phyloP scores from a whole-genome alignment of 2,329 filamentous ascomycete species.

The Colletotrichum nymphaeae region DNA sequence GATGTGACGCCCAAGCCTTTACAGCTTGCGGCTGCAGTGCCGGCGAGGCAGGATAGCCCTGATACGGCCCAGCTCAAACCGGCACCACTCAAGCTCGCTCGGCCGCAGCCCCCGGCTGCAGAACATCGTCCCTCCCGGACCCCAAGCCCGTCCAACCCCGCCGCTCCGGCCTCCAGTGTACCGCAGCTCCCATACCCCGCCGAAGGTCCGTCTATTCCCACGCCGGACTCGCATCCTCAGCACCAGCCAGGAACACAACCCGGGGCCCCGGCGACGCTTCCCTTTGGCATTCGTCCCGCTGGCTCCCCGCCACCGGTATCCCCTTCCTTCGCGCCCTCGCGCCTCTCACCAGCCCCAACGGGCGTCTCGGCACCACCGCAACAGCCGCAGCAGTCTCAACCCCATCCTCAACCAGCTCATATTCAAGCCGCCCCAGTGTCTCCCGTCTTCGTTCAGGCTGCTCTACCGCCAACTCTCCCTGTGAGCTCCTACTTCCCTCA shows the following conservation, averaged over 20 bases:
- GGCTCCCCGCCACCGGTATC: conserved; percentile 1
- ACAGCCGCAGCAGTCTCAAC: not conserved
- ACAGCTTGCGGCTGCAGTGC: not conserved
- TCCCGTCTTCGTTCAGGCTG: conserved; percentile 18
- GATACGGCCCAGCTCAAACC: conserved; percentile 4
- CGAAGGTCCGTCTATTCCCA: conserved; percentile 2
- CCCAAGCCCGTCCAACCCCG: not conserved
- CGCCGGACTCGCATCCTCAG: not conserved
- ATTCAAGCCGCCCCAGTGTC: conserved; percentile 1
- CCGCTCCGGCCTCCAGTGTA: not conserved
- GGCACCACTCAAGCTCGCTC: conserved; percentile 20
- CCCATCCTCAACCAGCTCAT: not conserved
- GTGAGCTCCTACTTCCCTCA: conserved; percentile 28
- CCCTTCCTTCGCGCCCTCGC: not conserved
- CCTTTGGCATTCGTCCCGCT: conserved; percentile 2
- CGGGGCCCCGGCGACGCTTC: conserved; percentile 3
- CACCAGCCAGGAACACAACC: not conserved
- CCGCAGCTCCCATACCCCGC: conserved; percentile 12
- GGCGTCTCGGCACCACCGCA: not conserved
- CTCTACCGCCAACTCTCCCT: conserved; percentile 19
- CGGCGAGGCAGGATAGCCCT: not conserved
- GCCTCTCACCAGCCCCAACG: not conserved
- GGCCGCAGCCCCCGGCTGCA: conserved; percentile 2
- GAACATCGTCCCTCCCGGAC: not conserved
- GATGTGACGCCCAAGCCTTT: not conserved